Evolutionary conservation across 1,284 basidiomycete species (phyloP).

Genomic region (Tilletia caries): DNA sequence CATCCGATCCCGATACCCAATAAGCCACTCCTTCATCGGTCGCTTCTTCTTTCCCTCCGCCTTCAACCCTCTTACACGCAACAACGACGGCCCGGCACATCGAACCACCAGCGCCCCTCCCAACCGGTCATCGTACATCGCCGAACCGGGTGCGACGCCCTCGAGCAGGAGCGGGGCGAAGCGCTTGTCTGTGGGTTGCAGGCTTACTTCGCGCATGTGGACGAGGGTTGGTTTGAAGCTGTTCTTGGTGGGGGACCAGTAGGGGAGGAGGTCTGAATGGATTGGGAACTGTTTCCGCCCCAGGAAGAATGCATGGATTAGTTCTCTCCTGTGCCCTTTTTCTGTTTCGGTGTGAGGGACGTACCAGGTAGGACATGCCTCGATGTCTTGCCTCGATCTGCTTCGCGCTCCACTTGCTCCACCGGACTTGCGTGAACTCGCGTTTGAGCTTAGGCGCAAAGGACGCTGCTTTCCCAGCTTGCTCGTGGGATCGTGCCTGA

Average conservation of each 20-base stretch:
- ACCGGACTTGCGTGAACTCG: constrained; percentile 24
- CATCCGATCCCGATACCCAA: not conserved
- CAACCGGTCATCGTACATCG: not conserved
- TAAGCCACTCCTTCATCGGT: not conserved
- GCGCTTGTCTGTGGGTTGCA: not conserved
- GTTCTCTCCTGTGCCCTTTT: too few relatives aligned
- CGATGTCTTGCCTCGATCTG: constrained; percentile 34
- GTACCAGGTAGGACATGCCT: constrained; percentile 35
- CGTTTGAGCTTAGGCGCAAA: constrained; percentile 39
- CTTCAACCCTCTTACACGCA: not conserved
- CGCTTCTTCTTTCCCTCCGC: not conserved
- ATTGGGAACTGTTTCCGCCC: too few relatives aligned
- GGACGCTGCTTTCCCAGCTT: constrained; percentile 15
- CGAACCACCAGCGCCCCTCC: not conserved
- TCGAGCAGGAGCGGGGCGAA: not conserved
- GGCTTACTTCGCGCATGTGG: not conserved
- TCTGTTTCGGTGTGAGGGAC: too few relatives aligned
- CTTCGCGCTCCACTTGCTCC: constrained; percentile 31
- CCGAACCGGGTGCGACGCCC: not conserved
- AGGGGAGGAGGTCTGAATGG: too few relatives aligned
- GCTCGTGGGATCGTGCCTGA: constrained; percentile 54
- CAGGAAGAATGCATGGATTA: too few relatives aligned
- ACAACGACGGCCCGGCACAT: not conserved
- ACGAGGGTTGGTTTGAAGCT: not conserved
- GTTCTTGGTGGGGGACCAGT: too few relatives aligned